Conservation (phyloP, 768 basidiomycete species). For the Tricholoma matsutake region DNA sequence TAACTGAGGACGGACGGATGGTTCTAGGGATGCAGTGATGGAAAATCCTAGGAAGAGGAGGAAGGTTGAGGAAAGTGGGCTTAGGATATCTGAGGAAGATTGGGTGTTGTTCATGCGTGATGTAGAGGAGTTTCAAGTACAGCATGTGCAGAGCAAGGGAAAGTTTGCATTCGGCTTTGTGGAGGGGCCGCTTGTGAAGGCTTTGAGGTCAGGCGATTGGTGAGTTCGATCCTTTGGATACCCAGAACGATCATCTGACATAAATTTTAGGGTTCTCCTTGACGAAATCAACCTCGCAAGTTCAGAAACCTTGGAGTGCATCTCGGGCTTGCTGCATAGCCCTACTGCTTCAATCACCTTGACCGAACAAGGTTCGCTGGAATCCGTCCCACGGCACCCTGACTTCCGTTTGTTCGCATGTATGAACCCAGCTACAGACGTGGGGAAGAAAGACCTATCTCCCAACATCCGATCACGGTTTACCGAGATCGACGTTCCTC, state of each 20-base stretch:
- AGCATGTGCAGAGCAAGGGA: constrained; percentile 83
- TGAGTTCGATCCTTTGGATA: constrained; percentile 34
- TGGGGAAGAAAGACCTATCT: constrained; percentile 96
- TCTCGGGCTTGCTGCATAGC: constrained; percentile 84
- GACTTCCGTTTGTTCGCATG: constrained; percentile 97
- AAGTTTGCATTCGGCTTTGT: constrained; percentile 94
- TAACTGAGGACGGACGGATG: background rate
- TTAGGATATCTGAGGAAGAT: constrained; percentile 42
- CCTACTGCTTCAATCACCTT: constrained; percentile 86
- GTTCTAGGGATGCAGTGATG: background rate
- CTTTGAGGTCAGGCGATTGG: constrained; percentile 88
- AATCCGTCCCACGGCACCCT: constrained; percentile 86
- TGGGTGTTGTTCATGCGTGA: constrained; percentile 72
- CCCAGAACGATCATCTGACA: background rate
- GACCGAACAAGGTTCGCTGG: constrained; percentile 89
- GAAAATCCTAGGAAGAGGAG: constrained; percentile 32
- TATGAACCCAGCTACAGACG: constrained; percentile 99
- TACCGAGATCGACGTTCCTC: constrained; percentile 93
- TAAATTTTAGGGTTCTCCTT: constrained; percentile 70
- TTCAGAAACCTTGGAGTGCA: constrained; percentile 90
- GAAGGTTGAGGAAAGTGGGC: constrained; percentile 46
- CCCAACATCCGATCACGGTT: constrained; percentile 88
- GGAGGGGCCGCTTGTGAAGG: constrained; percentile 93
- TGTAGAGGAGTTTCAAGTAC: constrained; percentile 79
- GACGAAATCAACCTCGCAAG: constrained; percentile 97